Conservation (phyloP, 495 filamentous ascomycete genomes). For the Sabuloglossum arenarium region DNA sequence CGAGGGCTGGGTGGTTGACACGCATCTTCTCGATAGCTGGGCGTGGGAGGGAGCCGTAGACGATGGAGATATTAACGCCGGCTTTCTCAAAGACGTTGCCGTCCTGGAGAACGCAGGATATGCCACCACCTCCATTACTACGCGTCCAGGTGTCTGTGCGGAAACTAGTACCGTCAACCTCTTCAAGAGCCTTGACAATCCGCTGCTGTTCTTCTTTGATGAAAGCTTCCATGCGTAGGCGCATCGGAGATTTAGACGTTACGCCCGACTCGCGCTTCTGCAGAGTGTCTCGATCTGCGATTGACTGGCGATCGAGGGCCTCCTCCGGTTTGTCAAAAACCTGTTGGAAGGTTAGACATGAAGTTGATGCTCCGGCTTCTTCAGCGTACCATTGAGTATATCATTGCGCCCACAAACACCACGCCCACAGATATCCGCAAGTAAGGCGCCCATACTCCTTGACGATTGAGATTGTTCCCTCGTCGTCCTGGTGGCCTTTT, state of each 20-base stretch:
- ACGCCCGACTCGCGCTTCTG: constrained; percentile 44
- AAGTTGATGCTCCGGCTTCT: not conserved
- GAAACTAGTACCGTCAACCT: constrained; percentile 62
- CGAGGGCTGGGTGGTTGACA: constrained; percentile 81
- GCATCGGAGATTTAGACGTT: constrained; percentile 70
- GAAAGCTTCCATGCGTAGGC: constrained; percentile 87
- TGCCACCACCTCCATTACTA: constrained; percentile 65
- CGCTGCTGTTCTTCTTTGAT: constrained; percentile 79
- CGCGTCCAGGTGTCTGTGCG: constrained; percentile 69
- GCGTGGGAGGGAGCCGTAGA: constrained; percentile 80
- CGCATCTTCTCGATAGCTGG: constrained; percentile 86
- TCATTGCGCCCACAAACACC: constrained; percentile 36
- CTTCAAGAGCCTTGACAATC: constrained; percentile 62
- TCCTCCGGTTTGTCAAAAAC: constrained; percentile 16
- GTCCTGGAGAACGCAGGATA: constrained; percentile 85
- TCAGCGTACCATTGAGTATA: constrained; percentile 42
- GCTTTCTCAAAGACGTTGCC: constrained; percentile 97
- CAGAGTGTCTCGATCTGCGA: constrained; percentile 49
- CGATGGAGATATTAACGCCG: constrained; percentile 82
- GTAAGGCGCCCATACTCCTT: constrained; percentile 28
- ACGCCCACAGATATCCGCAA: constrained; percentile 37
- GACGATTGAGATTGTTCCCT: not conserved
- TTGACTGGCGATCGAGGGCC: constrained; percentile 36
- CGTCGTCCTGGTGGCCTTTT: not conserved
- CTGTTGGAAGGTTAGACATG: not conserved